Evolutionary conservation across 352 stramenopile genomes (phyloP), one percentile per base, ranked within the genome.

Genomic region (Phytopythium kandeliae): DNA sequence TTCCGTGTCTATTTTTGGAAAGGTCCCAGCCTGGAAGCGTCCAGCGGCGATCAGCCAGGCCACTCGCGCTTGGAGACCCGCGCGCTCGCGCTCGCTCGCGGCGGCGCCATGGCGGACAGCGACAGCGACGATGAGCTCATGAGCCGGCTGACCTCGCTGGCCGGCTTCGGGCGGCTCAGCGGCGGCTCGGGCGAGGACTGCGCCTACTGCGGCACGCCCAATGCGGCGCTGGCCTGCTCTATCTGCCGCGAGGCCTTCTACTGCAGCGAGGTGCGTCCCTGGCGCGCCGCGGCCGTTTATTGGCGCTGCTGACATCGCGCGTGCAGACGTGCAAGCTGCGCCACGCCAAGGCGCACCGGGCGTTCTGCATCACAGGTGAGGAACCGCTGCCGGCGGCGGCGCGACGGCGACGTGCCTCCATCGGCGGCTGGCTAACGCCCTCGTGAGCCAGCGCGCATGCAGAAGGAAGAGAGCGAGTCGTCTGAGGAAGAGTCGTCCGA

Each of bases 111-210:
- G 74, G 56, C 51, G 28, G 79, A 94, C 63, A 94, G 74, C 66
- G 80, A 94, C 71, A 94, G 83, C 72, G 83, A 92, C 52, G 83
- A 94, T 52, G 83, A 94, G 64, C 77, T 94, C 58, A 89, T 94
- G 80, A 85, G 52, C 50, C 68, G 72, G 25, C 73, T 92, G 33
- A 75, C 67, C 51, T 54, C 63, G 43, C 60, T 71, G 59, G 53
- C 47, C 41, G 57, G 63, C 33, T 73, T 80, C 31, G 54, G 49
- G 15, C 63, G 55, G 44, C 43, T 63, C 15, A 47, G 56, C 24
- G 46, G 6, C 28, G 47, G 36, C 3, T 58, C 62, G 45, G 46
- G 69, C 16, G 76, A 87, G 55, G 69, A 89, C 51, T 94, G 83
- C 59, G 65, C 67, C n/a, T 88, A 92, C 67, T 94, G 83, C 49